Evolutionary conservation across 2,329 filamentous ascomycete species (phyloP), one percentile per base, ranked within the genome.

Genomic region (Rhinocladiella mackenziei): DNA sequence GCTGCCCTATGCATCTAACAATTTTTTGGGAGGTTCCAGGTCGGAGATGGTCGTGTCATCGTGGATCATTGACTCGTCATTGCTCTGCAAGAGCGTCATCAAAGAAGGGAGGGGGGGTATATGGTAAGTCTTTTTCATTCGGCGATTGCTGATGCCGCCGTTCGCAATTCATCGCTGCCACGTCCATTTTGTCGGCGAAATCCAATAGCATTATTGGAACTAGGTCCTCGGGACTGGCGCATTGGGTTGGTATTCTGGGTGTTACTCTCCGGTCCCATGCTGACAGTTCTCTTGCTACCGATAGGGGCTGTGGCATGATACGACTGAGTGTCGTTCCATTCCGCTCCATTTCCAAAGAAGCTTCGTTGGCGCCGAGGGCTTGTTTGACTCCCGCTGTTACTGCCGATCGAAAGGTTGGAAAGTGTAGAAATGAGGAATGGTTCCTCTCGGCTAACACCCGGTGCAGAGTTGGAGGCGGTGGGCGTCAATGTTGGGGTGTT

Each of bases 401-500:
- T 56, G 65, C 75, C 75, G 26, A 85, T 67, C 42, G 71, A 76
- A 65, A 85, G 73, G 52, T 74, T 74, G 46, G 72, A 71, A 49
- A 86, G 71, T 45, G 79, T 80, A 57, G 81, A 80, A 57, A 83
- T 78, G 26, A 84, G 66, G 53, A 79, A 66, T 44, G 67, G 70
- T 48, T 81, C 78, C 47, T 79, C 75, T 43, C 75, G 39, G 58
- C 73, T 72, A 54, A 67, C 62, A 35, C 65, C 67, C 38, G 73
- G 63, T 31, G 65, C 65, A 32, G 67, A 67, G 34, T 65, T 71
- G 62, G 71, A 72, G 9, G 72, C 71, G 9, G 76, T 80, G 9
- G 79, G 78, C 2, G 82, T 84, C 48, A 84, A 69, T 38, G 76
- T 83, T 6, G 82, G 81, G 15, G 82, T 84, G 60, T 76, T 81